Base-by-base conservation (phyloP, 2,329 filamentous ascomycete genomes). In the Colletotrichum sp. region DNA sequence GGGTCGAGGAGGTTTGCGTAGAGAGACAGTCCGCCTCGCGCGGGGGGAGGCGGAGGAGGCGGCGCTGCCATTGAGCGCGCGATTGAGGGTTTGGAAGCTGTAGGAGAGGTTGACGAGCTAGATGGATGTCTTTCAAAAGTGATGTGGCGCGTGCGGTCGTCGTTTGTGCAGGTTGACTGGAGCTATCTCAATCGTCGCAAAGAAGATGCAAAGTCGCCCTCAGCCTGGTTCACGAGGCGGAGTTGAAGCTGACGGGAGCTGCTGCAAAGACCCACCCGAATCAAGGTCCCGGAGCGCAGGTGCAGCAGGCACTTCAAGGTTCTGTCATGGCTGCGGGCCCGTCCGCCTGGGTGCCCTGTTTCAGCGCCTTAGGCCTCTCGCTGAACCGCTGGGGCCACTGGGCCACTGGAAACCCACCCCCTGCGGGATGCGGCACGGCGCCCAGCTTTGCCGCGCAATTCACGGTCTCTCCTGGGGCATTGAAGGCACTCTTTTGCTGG, bases 1-100 rank as follows among this genome's bases (percentile, higher is more conserved):
- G 91, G 87, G 79, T 95, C 93, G 77, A 97, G 91, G 58, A 98
- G 90, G 83, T 97, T 95, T 70, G 95, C 96, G 83, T 98, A 98
- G 7, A 97, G 91, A 21, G 95, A 96, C 78, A 95, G 87, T 73
- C 89, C 89, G 73, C 87, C 85, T 72, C 87, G 84, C 62, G 84
- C 81, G 14, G 84, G 84, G 59, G 86, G 86, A 55, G 86, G 84
- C 26, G 87, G 81, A 38, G 84, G 84, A 18, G 81, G 81, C 18
- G 82, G 79, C 74, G 80, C 81, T 75, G 83, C 79, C 80, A 81
- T 83, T 65, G 61, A 30, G 71, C 24, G 38, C n/a, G 71, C 3
- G 9, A 26, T 34, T 10, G 24, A 4, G 8, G 13, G 6, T 59
- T 36, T 4, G 5, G 7, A 32, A n/a, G 24, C 34, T 65, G 8